Percentiles rank a stretch among this genome's conserved stretches.
Conservation (phyloP, 2,329 filamentous ascomycete genomes). For the Aotearoamyces nothofagi region DNA sequence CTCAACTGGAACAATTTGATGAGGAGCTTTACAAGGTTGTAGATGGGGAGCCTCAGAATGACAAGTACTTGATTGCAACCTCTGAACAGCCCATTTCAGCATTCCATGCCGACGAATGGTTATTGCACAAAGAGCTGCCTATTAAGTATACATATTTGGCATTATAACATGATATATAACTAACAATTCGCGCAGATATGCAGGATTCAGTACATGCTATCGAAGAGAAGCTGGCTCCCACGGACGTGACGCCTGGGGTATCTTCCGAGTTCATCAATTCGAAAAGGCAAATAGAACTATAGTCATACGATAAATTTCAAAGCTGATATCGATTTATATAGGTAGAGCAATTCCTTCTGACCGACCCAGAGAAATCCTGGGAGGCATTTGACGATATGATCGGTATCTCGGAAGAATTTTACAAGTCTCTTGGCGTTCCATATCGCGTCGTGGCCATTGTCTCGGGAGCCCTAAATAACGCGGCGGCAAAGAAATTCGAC, state of each 20-base stretch:
- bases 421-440: slow-evolving; percentile 74
- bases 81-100: slow-evolving; percentile 92
- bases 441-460: slow-evolving; percentile 92
- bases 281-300: slow-evolving; percentile 49
- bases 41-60: slow-evolving; percentile 69
- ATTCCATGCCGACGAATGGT: slow-evolving; percentile 87
- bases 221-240: slow-evolving; percentile 88
- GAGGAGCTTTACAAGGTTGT: slow-evolving; percentile 97
- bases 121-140: slow-evolving; percentile 69
- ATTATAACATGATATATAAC: too few species aligned
- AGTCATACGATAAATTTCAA: neutral
- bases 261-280: slow-evolving; percentile 96
- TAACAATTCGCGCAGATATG: slow-evolving; percentile 31
- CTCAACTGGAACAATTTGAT: slow-evolving; percentile 92
- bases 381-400: slow-evolving; percentile 93
- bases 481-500: slow-evolving; percentile 83
- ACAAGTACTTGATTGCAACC: slow-evolving; percentile 70
- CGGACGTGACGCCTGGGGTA: slow-evolving; percentile 89
- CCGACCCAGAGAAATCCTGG: slow-evolving; percentile 84
- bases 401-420: slow-evolving; percentile 80
- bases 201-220: slow-evolving; percentile 91
- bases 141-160: slow-evolving; percentile 47
- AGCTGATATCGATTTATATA: slow-evolving; percentile 16
- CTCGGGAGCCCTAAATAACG: slow-evolving; percentile 87
- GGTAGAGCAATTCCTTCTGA: slow-evolving; percentile 68